Evolutionary conservation across 805 yeast species (phyloP).

Genomic region (Candida railenensis): DNA sequence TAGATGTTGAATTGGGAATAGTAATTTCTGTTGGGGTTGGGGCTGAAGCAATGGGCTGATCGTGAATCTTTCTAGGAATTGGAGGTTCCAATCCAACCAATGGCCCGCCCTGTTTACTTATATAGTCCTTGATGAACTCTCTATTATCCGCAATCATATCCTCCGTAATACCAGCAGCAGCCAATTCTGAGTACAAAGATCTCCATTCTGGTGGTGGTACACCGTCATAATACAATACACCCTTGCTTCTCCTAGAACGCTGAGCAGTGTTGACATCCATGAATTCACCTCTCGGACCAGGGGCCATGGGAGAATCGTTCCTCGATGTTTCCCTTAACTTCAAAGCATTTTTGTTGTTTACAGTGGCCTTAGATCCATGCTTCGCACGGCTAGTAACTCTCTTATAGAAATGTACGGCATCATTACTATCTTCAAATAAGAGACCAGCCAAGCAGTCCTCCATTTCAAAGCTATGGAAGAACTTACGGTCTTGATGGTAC

Average conservation of each 20-base stretch:
- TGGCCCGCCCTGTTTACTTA: constrained; percentile 72
- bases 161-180: constrained; percentile 75
- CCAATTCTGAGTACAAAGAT: constrained; percentile 67
- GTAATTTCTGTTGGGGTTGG: neutral
- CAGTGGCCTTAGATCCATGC: constrained; percentile 83
- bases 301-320: constrained; percentile 22
- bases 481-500: constrained; percentile 90
- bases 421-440: constrained; percentile 82
- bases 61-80: constrained; percentile 59
- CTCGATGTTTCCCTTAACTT: constrained; percentile 56
- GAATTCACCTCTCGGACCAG: constrained; percentile 69
- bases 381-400: constrained; percentile 73
- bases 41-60: constrained; percentile 14
- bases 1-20: constrained; percentile 9
- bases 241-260: constrained; percentile 55
- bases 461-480: constrained; percentile 91
- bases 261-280: constrained; percentile 49
- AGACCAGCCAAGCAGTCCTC: constrained; percentile 88
- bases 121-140: constrained; percentile 77
- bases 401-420: constrained; percentile 83
- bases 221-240: constrained; percentile 70
- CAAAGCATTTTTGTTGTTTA: constrained; percentile 83
- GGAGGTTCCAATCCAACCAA: constrained; percentile 85
- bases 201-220: constrained; percentile 87
- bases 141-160: constrained; percentile 88